phyloP scores from a whole-genome alignment of 139 green algal species.

The Chlorella sp. region DNA sequence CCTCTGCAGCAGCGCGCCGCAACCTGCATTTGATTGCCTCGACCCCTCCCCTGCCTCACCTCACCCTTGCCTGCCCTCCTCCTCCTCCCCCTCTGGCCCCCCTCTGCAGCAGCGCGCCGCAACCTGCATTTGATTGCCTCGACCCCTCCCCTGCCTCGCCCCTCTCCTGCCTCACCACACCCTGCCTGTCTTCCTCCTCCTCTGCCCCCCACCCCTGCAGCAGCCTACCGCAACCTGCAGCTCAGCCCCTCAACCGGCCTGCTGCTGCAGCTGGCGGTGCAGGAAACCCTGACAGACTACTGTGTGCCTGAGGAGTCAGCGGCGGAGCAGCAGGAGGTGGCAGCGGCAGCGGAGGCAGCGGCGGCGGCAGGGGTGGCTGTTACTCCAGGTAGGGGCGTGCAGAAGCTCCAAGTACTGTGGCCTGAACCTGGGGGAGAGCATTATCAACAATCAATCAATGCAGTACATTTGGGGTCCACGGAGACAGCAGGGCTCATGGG shows the following conservation, averaged over 20 bases:
- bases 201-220: background rate
- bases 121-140: background rate
- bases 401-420: no score
- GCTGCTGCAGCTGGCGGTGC: background rate
- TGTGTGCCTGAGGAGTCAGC: conserved; percentile 19
- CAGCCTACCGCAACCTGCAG: background rate
- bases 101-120: background rate
- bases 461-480: no score
- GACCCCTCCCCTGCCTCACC: no score
- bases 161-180: background rate
- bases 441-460: no score
- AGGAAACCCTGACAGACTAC: conserved; percentile 6
- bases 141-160: background rate
- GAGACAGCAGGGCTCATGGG: no score
- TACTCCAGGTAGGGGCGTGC: background rate
- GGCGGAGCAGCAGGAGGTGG: background rate
- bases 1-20: no score
- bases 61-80: no score
- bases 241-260: background rate
- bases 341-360: background rate
- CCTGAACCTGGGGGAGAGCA: no score
- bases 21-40: no score
- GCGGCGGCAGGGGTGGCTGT: background rate
- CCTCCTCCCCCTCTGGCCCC: background rate
- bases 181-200: background rate